phyloP scores from a whole-genome alignment of 139 green algal species.

The Ulvella scutata region DNA sequence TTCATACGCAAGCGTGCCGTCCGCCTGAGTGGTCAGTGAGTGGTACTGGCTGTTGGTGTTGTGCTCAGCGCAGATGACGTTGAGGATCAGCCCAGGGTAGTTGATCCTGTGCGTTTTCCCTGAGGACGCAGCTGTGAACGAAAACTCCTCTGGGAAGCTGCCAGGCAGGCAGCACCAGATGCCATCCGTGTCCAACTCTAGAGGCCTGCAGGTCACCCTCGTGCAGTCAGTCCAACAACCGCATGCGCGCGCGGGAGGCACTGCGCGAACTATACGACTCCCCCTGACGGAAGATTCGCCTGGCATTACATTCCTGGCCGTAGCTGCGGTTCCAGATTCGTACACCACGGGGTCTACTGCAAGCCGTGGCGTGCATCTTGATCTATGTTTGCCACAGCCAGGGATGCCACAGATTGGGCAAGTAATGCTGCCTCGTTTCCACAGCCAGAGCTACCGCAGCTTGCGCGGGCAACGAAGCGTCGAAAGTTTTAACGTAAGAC shows the following conservation, averaged over 20 bases:
- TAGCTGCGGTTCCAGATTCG: too few species aligned
- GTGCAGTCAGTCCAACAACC: not conserved
- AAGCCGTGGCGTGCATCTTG: too few species aligned
- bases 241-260: too few species aligned
- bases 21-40: conserved; percentile 7
- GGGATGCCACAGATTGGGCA: too few species aligned
- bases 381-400: too few species aligned
- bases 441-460: too few species aligned
- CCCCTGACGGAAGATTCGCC: too few species aligned
- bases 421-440: too few species aligned
- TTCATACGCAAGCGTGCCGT: conserved; percentile 35
- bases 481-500: too few species aligned
- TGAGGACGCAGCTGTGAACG: conserved; percentile 38
- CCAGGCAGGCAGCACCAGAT: conserved; percentile 92
- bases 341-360: too few species aligned
- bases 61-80: conserved; percentile 81
- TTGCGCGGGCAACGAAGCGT: not conserved
- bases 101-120: conserved; percentile 34
- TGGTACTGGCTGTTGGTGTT: conserved; percentile 96
- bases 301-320: too few species aligned
- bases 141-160: conserved; percentile 92
- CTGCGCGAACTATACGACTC: too few species aligned
- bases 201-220: conserved; percentile 25
- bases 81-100: conserved; percentile 97
- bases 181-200: conserved; percentile 98